A percentile compares a stretch with the other conserved stretches of the same genome.
These are phyloP conservation scores for Chernovozyma sophiae-reginae DNA, from an alignment of 1,139 yeast genomes.

Conservation along the genomic window DNA sequence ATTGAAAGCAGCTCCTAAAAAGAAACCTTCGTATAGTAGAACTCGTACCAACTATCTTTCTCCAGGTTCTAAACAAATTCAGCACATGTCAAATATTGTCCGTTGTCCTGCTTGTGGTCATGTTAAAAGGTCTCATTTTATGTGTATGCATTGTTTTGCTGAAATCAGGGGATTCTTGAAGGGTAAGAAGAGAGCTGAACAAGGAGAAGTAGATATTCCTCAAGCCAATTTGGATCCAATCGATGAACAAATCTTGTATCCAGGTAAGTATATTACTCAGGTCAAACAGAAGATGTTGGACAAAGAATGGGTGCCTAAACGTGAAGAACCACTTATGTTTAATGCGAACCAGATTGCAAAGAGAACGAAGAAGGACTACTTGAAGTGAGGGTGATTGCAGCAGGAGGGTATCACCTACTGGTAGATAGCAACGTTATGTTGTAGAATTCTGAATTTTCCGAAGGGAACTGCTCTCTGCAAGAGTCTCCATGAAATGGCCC, in stretches of 20 bases:
- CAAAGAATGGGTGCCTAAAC: slow-evolving; percentile 63
- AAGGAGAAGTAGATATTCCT: slow-evolving; percentile 22
- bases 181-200: slow-evolving; percentile 42
- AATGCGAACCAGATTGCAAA: slow-evolving; percentile 20
- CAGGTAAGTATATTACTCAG: slow-evolving; percentile 56
- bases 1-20: slow-evolving; percentile 86
- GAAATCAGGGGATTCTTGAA: slow-evolving; percentile 75
- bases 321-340: slow-evolving; percentile 34
- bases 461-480: too few relatives aligned
- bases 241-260: slow-evolving; percentile 68
- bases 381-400: too few relatives aligned
- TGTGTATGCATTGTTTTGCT: slow-evolving; percentile 89
- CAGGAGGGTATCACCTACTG: too few relatives aligned
- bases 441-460: too few relatives aligned
- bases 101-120: slow-evolving; percentile 97
- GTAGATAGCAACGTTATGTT: too few relatives aligned
- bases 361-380: slow-evolving; percentile 6
- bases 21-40: slow-evolving; percentile 82
- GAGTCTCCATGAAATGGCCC: too few relatives aligned
- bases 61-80: slow-evolving; percentile 78
- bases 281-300: slow-evolving; percentile 42
- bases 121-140: slow-evolving; percentile 80
- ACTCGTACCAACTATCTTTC: slow-evolving; percentile 79
- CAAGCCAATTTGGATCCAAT: slow-evolving; percentile 55
- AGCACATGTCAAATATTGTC: slow-evolving; percentile 70